phyloP scores from a whole-genome alignment of 306 rosid species.

The Castanea crenata region DNA sequence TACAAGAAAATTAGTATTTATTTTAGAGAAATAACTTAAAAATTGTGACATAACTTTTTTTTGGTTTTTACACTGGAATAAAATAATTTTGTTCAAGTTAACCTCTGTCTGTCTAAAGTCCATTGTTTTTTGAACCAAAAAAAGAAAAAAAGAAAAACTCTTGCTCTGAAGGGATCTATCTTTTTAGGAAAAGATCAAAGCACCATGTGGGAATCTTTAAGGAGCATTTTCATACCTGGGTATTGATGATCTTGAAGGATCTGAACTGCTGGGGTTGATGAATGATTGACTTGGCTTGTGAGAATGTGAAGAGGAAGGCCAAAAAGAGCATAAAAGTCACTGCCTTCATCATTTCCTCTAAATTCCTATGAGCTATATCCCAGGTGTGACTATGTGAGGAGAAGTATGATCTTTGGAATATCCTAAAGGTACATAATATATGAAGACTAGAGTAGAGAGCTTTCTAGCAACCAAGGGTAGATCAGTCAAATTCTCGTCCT shows the following conservation, averaged over 20 bases:
- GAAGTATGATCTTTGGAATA: background rate
- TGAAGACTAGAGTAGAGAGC: background rate
- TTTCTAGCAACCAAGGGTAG: background rate
- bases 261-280: constrained; percentile 36
- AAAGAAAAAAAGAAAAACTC: too few relatives aligned
- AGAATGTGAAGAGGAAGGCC: constrained; percentile 25
- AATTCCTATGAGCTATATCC: background rate
- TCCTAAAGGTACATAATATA: background rate
- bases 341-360: constrained; percentile 15
- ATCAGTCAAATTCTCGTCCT: background rate
- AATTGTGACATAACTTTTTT: too few relatives aligned
- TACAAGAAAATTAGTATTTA: constrained; percentile 17
- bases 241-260: constrained; percentile 39
- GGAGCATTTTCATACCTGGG: constrained; percentile 28
- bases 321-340: constrained; percentile 26
- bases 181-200: too few relatives aligned
- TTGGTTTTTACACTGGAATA: too few relatives aligned
- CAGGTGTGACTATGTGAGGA: background rate
- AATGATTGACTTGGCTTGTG: constrained; percentile 28
- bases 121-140: too few relatives aligned
- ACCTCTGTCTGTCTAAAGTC: background rate
- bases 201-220: background rate
- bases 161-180: too few relatives aligned
- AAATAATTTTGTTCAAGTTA: background rate
- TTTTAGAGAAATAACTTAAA: too few relatives aligned